Base-by-base conservation (phyloP, 1,284 basidiomycete genomes). In the Peniophora sp. region DNA sequence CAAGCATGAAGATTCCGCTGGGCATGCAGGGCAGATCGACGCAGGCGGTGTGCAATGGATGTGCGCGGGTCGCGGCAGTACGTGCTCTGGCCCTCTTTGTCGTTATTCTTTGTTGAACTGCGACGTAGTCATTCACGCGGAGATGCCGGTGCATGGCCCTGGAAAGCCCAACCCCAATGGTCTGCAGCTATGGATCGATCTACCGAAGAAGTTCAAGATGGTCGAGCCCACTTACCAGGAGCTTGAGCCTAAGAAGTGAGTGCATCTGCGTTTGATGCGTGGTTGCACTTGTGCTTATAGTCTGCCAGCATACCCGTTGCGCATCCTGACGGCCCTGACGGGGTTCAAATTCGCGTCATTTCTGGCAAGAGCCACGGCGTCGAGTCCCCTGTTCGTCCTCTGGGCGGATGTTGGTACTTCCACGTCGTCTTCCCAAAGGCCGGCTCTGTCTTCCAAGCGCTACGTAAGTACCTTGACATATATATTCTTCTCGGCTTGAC, bases 1-100 rank as follows among this genome's bases (percentile, higher is more conserved):
- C 58, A 74, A 79, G 52, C 95, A 98, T 62, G 95, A 98, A 68
- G 96, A 98, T 65, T 96, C 92, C 25, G 84, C 84, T 3, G 94
- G 95, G 2, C 91, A 97, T 67, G 77, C 79, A 51, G 92, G 92
- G 38, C 78, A 74, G 8, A 88, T 97, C 55, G 81, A 82, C 44
- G 69, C 85, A 3, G 94, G 95, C 8, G 93, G 92, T 51, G 84
- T 96, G 2, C 94, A 97, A 63, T 97, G 92, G 91, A 97, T 97
- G 93, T 87, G 83, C 61, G 93, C 92, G 11, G 90, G 89, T 54
- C 68, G 74, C 62, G 19, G 14, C 45, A n/a, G 38, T 20, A 41
- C 19, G 38, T 41, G 5, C n/a, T 20, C 20, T 10, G 24, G 9
- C 14, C 9, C 23, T 8, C 16, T 11, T 10, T 20, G 14, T 38